Percentiles rank a stretch among this genome's conserved stretches.
Evolutionary conservation across 345 rosid genomes (phyloP).

Genomic region (Theobroma cacao): DNA sequence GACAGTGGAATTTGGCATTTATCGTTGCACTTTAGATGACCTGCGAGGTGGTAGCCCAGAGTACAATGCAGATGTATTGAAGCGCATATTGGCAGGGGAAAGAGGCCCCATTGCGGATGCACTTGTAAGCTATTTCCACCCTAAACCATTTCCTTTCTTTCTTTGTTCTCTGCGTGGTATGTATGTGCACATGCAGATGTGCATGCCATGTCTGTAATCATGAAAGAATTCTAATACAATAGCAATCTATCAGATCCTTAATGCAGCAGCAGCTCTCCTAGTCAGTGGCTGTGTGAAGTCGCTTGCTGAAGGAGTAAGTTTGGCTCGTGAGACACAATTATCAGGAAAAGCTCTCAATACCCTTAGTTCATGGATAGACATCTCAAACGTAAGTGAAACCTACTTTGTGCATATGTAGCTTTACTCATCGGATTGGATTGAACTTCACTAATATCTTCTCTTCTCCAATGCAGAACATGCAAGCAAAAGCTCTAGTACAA

Average conservation of each 20-base stretch:
- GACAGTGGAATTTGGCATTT: conserved; percentile 88
- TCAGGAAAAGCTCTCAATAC: conserved; percentile 77
- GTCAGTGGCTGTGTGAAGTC: conserved; percentile 58
- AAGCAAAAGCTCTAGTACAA: background rate
- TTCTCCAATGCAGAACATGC: conserved; percentile 20
- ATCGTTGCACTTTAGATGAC: conserved; percentile 75
- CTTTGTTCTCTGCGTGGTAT: background rate
- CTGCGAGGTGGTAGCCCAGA: conserved; percentile 80
- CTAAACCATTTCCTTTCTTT: background rate
- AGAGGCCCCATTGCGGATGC: conserved; percentile 82
- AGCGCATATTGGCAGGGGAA: conserved; percentile 72
- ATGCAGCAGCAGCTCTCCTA: conserved; percentile 88
- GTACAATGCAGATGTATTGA: conserved; percentile 67
- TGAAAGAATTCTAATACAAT: conserved; percentile 6
- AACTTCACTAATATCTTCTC: background rate
- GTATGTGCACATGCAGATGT: too few relatives aligned
- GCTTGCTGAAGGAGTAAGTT: conserved; percentile 61
- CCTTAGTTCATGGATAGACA: conserved; percentile 62
- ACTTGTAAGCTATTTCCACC: conserved; percentile 42
- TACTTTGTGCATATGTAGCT: conserved; percentile 1
- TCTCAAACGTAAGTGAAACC: conserved; percentile 47
- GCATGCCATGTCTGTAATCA: background rate
- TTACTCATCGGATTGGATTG: background rate
- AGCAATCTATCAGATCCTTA: conserved; percentile 55
- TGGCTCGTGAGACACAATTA: conserved; percentile 73